Base-by-base conservation (phyloP, 352 stramenopile species). In the Blastocystis sp. region DNA sequence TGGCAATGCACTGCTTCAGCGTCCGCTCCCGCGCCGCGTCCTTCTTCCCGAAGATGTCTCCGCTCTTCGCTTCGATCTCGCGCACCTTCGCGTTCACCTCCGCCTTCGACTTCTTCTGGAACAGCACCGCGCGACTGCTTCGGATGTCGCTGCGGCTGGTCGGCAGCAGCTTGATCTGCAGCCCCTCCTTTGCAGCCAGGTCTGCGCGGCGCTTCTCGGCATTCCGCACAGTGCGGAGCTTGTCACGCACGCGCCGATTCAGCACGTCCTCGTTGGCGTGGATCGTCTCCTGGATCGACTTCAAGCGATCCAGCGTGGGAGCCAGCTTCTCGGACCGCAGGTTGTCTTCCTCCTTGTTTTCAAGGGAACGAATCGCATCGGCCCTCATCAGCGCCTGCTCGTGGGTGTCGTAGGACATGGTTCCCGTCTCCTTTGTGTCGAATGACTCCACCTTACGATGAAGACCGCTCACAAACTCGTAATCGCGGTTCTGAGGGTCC, bases 401-500 rank as follows among this genome's bases (percentile, higher is more conserved):
- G n/a, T 90, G 60, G 2, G 92, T 87, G 1, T 89, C 76, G 23
- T 88, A 79, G 21, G 65, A 62, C 28, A 65, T 62, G 19, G 76
- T 88, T 62, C 71, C 62, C 7, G 76, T 88, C 9, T 89, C 90
- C 21, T 91, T 89, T 10, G 79, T 69, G 5, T 88, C 89, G 62
- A 88, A 88, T 28, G 79, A 81, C 82, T 95, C 91, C 4, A 92
- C 91, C 90, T 97, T 96, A 88, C 94, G 93, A 59, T 93, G 90
- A 59, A 98, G 92, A 14, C 95, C 96, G 53, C 90, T 92, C 41
- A 94, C 90, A 69, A 96, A 93, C 23, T 93, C 92, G 90, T 97
- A 97, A 40, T 92, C 92, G 53, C 92, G 91, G 74, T 94, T 91
- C 90, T 96, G 92, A 2, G 96, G 96, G 92, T 99, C 96, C n/a